These are phyloP conservation scores for Ganoderma leucocontextum DNA, from an alignment of 1,284 basidiomycete genomes.

Conservation along the genomic window DNA sequence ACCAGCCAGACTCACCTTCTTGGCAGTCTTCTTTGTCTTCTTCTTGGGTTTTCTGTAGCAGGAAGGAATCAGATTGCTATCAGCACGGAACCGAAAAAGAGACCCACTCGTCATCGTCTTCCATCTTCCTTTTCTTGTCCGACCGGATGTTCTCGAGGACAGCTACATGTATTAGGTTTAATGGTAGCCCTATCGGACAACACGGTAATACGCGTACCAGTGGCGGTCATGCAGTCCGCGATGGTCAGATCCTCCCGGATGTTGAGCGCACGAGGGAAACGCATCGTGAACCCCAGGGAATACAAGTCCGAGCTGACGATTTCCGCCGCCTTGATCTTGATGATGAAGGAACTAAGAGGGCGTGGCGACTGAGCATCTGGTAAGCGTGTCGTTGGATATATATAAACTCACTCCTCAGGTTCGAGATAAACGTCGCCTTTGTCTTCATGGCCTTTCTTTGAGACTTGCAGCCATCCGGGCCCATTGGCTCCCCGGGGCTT, in stretches of 20 bases:
- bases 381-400: background rate
- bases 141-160: constrained; percentile 64
- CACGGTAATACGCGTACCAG: constrained; percentile 52
- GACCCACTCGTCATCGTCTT: constrained; percentile 59
- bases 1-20: constrained; percentile 53
- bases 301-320: constrained; percentile 81
- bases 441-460: constrained; percentile 70
- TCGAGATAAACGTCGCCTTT: constrained; percentile 85
- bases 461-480: constrained; percentile 66
- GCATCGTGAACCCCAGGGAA: constrained; percentile 80
- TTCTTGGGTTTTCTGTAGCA: constrained; percentile 62
- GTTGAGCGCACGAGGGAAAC: constrained; percentile 85
- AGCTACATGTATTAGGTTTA: constrained; percentile 42
- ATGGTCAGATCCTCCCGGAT: constrained; percentile 80
- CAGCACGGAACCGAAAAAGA: background rate
- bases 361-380: constrained; percentile 1
- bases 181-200: background rate
- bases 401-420: constrained; percentile 72
- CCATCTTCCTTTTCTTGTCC: constrained; percentile 77
- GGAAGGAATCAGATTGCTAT: background rate
- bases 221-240: constrained; percentile 74
- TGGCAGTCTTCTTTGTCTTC: constrained; percentile 63
- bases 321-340: constrained; percentile 92
- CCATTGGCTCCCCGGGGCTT: constrained; percentile 74
- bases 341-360: constrained; percentile 77